A percentile compares a stretch with the other conserved stretches of the same genome.
These are phyloP conservation scores for Citrus reticulata DNA, from an alignment of 345 rosid genomes.

Conservation along the genomic window DNA sequence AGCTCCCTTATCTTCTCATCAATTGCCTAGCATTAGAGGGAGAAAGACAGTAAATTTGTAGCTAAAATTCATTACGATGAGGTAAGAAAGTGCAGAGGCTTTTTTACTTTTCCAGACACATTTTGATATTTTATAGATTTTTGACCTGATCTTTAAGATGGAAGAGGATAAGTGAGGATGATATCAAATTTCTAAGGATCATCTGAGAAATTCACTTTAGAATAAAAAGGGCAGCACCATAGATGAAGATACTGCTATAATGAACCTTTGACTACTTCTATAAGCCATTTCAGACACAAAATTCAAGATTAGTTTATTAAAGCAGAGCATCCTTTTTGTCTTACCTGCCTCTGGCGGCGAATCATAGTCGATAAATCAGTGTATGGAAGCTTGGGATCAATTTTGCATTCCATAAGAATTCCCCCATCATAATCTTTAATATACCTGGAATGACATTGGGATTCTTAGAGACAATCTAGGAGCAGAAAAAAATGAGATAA, in stretches of 20 bases:
- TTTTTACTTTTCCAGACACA: neutral
- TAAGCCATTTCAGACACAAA: neutral
- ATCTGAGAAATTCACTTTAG: neutral
- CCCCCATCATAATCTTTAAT: conserved; percentile 99
- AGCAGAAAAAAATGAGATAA: neutral
- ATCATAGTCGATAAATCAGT: conserved; percentile 92
- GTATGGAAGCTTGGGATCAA: conserved; percentile 95
- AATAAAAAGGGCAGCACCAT: neutral
- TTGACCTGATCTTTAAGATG: neutral
- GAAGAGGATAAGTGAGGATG: neutral
- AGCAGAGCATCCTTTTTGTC: neutral
- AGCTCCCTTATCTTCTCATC: conserved; percentile 96
- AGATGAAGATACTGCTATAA: neutral
- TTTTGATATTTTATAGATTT: neutral
- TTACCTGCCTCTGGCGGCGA: conserved; percentile 86
- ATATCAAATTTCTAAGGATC: conserved; percentile 1
- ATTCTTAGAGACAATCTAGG: neutral
- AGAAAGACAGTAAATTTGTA: neutral
- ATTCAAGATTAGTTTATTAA: neutral
- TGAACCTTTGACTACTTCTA: conserved; percentile 3
- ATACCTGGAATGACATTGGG: conserved; percentile 41
- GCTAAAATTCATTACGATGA: neutral
- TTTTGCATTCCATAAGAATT: conserved; percentile 98
- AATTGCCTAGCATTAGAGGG: conserved; percentile 55
- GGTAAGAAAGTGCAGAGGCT: neutral